Percentiles rank a stretch among this genome's conserved stretches.
phyloP scores from a whole-genome alignment of 148 eudicot species.

The Cornus suecica region DNA sequence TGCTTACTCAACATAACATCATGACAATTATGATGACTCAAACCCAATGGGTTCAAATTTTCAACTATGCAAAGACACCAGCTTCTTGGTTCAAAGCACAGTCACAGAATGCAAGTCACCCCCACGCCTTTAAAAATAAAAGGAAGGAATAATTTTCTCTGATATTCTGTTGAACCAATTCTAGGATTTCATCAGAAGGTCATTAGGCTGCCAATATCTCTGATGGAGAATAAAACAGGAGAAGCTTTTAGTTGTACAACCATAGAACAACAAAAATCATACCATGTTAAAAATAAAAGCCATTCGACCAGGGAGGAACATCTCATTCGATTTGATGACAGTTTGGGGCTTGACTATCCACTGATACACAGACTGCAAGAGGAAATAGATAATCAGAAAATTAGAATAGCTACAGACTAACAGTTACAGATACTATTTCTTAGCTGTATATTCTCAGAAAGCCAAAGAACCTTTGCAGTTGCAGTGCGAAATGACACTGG shows the following conservation, averaged over 20 bases:
- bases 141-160: neutral
- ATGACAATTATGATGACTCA: too few relatives aligned
- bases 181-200: neutral
- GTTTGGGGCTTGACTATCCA: slow-evolving; percentile 93
- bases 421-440: slow-evolving; percentile 1
- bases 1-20: too few relatives aligned
- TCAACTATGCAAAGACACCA: neutral
- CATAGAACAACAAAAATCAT: slow-evolving; percentile 21
- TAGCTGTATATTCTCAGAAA: neutral
- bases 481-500: slow-evolving; percentile 82
- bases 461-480: slow-evolving; percentile 61
- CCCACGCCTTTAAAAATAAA: too few relatives aligned
- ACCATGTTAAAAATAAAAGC: slow-evolving; percentile 89
- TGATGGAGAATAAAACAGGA: neutral
- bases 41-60: too few relatives aligned
- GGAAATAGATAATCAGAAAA: slow-evolving; percentile 1
- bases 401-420: neutral
- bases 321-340: slow-evolving; percentile 77
- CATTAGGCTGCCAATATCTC: neutral
- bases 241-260: neutral
- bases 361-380: slow-evolving; percentile 78
- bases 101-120: neutral
- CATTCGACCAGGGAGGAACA: slow-evolving; percentile 99
- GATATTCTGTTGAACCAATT: slow-evolving; percentile 1
- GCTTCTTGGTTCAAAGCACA: neutral